Percentiles rank a stretch among this genome's conserved stretches.
Evolutionary conservation across 495 filamentous ascomycete species (phyloP).

Genomic region (Aspergillus homomorphus): DNA sequence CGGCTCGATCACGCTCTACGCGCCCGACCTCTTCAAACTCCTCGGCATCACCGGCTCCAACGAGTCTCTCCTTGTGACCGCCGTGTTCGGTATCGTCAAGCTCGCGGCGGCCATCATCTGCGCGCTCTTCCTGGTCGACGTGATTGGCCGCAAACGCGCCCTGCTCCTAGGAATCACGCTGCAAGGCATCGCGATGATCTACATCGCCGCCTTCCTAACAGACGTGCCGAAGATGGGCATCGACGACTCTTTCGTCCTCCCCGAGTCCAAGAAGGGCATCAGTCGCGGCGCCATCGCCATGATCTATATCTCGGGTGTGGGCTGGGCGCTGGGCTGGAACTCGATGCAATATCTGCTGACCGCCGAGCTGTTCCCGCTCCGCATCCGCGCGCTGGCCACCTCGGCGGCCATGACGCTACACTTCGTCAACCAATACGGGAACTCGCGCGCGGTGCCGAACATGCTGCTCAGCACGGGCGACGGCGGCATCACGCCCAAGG

Average conservation of each 20-base stretch:
- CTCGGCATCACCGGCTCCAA: slow-evolving; percentile 60
- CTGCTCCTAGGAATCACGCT: slow-evolving; percentile 61
- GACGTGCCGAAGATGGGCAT: slow-evolving; percentile 48
- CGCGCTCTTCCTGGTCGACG: slow-evolving; percentile 70
- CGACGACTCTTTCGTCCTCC: slow-evolving; percentile 27
- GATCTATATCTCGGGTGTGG: slow-evolving; percentile 63
- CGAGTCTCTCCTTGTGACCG: slow-evolving; percentile 63
- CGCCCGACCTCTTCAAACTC: slow-evolving; percentile 62
- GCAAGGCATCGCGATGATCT: slow-evolving; percentile 63
- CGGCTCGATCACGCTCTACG: slow-evolving; percentile 64
- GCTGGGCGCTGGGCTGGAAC: slow-evolving; percentile 76
- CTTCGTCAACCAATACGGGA: slow-evolving; percentile 72
- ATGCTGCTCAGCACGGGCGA: slow-evolving; percentile 49
- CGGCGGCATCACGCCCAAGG: slow-evolving; percentile 45
- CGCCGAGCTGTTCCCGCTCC: slow-evolving; percentile 69
- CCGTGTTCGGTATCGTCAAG: slow-evolving; percentile 69
- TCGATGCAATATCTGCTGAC: slow-evolving; percentile 73
- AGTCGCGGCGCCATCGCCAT: slow-evolving; percentile 59
- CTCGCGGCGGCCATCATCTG: slow-evolving; percentile 60
- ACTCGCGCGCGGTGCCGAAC: slow-evolving; percentile 52
- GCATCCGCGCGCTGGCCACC: slow-evolving; percentile 44
- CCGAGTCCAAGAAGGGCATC: slow-evolving; percentile 28
- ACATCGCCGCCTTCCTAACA: slow-evolving; percentile 64
- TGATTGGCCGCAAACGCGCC: slow-evolving; percentile 69
- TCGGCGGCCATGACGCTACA: slow-evolving; percentile 54